These are phyloP conservation scores for Coemansia sp. DNA, from an alignment of 192 early-diverging fungal genomes.

Conservation along the genomic window DNA sequence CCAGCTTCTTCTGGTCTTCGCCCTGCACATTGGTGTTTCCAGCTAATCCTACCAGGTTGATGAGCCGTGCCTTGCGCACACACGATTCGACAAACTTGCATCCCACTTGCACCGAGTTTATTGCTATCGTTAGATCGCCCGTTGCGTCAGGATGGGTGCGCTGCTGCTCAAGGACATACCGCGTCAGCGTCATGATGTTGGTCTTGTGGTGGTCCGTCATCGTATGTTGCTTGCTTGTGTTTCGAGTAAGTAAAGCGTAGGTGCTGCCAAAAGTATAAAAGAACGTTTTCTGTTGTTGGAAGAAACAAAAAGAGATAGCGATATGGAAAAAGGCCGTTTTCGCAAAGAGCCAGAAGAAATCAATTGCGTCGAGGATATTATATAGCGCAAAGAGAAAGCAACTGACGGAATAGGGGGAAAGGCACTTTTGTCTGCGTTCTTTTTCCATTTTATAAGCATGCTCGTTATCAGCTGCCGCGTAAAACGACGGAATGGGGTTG, in stretches of 20 bases:
- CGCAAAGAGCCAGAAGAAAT: too few relatives aligned
- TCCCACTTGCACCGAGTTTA: conserved; percentile 86
- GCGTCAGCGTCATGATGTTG: conserved; percentile 91
- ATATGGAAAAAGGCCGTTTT: too few relatives aligned
- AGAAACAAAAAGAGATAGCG: too few relatives aligned
- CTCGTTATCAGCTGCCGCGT: too few relatives aligned
- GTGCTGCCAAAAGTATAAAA: neutral
- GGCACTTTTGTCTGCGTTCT: too few relatives aligned
- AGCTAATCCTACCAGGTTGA: conserved; percentile 93
- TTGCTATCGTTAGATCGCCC: conserved; percentile 90
- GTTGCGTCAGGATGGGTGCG: conserved; percentile 80
- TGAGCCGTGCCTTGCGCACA: conserved; percentile 92
- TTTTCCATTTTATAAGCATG: too few relatives aligned
- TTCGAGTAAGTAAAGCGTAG: neutral
- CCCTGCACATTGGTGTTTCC: conserved; percentile 88
- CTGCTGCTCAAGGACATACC: conserved; percentile 91
- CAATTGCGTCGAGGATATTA: too few relatives aligned
- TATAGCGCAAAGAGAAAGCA: too few relatives aligned
- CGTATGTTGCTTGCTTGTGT: neutral
- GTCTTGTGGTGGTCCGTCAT: conserved; percentile 70
- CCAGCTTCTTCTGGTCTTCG: conserved; percentile 96
- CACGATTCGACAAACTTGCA: conserved; percentile 98
- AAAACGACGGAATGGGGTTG: too few relatives aligned
- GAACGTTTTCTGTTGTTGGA: neutral
- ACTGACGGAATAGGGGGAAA: too few relatives aligned